Evolutionary conservation across 495 filamentous ascomycete genomes (phyloP).

Genomic region (Hapsidospora chrysogenum): DNA sequence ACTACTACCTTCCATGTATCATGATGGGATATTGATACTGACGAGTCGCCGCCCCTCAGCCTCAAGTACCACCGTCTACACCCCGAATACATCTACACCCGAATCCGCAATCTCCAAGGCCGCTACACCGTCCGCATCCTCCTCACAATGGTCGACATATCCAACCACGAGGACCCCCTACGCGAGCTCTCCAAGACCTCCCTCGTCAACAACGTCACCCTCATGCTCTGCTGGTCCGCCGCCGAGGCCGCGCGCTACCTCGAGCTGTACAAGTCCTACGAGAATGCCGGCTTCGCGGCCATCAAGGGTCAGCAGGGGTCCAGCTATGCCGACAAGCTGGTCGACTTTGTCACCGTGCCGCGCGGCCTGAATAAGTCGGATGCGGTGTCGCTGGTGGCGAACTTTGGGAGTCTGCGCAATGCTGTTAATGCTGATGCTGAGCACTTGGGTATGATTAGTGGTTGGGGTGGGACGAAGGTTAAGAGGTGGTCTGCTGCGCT

Average conservation of each 20-base stretch:
- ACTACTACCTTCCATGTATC: too few relatives aligned
- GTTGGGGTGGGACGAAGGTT: conserved; percentile 94
- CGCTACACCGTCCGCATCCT: conserved; percentile 75
- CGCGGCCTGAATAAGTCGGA: conserved; percentile 89
- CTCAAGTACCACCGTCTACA: conserved; percentile 96
- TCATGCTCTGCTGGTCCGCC: conserved; percentile 87
- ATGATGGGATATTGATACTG: background rate
- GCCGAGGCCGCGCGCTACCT: conserved; percentile 86
- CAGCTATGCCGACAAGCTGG: conserved; percentile 68
- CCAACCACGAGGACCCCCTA: conserved; percentile 59
- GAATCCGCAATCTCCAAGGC: conserved; percentile 60
- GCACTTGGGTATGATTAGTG: conserved; percentile 61
- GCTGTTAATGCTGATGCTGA: conserved; percentile 81
- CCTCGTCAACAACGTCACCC: conserved; percentile 76
- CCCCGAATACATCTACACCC: conserved; percentile 93
- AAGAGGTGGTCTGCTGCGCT: conserved; percentile 66
- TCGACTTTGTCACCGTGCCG: conserved; percentile 88
- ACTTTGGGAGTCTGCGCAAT: conserved; percentile 71
- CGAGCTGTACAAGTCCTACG: conserved; percentile 84
- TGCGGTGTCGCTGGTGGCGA: conserved; percentile 68
- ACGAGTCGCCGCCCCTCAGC: conserved; percentile 16
- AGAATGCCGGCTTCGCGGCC: conserved; percentile 62
- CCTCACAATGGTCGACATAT: conserved; percentile 84
- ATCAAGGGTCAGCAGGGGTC: conserved; percentile 72
- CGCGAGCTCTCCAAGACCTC: conserved; percentile 71